Evolutionary conservation across 2,329 filamentous ascomycete species (phyloP), one percentile per base, ranked within the genome.

Genomic region (Xylariaceae sp.): DNA sequence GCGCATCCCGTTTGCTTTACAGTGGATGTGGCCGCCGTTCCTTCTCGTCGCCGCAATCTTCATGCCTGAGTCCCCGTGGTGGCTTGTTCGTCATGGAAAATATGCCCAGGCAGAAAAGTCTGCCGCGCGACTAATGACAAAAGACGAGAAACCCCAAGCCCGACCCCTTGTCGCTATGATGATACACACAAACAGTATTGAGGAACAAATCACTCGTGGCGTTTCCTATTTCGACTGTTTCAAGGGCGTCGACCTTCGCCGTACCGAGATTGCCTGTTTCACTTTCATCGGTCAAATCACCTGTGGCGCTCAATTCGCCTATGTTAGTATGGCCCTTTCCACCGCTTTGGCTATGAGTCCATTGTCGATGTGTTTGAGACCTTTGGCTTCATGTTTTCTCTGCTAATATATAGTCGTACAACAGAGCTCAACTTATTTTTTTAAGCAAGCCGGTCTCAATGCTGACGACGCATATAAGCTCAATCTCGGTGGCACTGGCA

Each of bases 221-320:
- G 74, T 75, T 0, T 71, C 64, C 0, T 84, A 83, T 63, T 59
- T 60, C 14, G 79, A 84, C 65, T 81, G 79, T 65, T 85, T 86
- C 73, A 75, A 71, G 37, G 79, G 79, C 5, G 63, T 76, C 26
- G 78, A 86, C 62, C 71, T 79, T 1, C 75, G 79, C n/a, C 73
- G 82, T 18, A 83, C 81, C 6, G 79, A 82, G 62, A 79, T 84
- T 26, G 79, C n/a, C n/a, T n/a, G n/a, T n/a, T n/a, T n/a, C n/a
- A n/a, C n/a, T n/a, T n/a, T n/a, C n/a, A n/a, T n/a, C n/a, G n/a
- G n/a, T n/a, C n/a, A n/a, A n/a, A n/a, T n/a, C n/a, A n/a, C n/a
- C n/a, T n/a, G n/a, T n/a, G n/a, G n/a, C n/a, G n/a, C n/a, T n/a
- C n/a, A n/a, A n/a, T n/a, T n/a, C n/a, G n/a, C n/a, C n/a, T n/a